These are phyloP conservation scores for Nannochloropsis salina DNA, from an alignment of 108 stramenopile species.

Conservation along the genomic window DNA sequence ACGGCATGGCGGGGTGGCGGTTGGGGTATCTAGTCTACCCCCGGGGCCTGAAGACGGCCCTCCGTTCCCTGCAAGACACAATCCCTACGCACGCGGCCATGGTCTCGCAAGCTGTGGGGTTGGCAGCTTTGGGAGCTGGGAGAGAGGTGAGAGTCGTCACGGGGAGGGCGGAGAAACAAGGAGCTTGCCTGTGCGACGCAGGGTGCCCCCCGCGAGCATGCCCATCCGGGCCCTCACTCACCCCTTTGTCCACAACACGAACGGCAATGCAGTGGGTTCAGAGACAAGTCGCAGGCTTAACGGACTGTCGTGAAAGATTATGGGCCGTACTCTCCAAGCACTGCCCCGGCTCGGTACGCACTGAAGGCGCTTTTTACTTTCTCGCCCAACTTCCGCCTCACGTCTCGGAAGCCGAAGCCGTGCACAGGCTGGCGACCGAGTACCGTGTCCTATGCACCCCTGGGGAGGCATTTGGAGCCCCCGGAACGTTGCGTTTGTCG, in stretches of 20 bases:
- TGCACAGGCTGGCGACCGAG: conserved; percentile 63
- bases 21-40: conserved; percentile 76
- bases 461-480: conserved; percentile 55
- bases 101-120: conserved; percentile 70
- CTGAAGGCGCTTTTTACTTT: conserved; percentile 87
- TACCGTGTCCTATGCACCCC: conserved; percentile 82
- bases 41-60: conserved; percentile 53
- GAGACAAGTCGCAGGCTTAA: conserved; percentile 63
- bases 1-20: conserved; percentile 82
- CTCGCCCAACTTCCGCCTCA: conserved; percentile 71
- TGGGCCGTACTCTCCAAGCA: conserved; percentile 64
- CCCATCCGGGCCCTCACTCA: too few relatives aligned
- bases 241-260: too few relatives aligned
- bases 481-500: conserved; percentile 31
- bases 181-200: not conserved
- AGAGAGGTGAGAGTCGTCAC: not conserved
- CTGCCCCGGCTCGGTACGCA: conserved; percentile 58
- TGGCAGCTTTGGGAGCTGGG: conserved; percentile 65
- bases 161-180: not conserved
- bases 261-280: conserved; percentile 63
- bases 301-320: conserved; percentile 62
- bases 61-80: conserved; percentile 75
- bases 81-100: conserved; percentile 79
- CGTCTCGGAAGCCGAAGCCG: conserved; percentile 56
- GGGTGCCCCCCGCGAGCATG: too few relatives aligned